Conservation (phyloP, 495 filamentous ascomycete genomes). For the Lophium mytilinum region DNA sequence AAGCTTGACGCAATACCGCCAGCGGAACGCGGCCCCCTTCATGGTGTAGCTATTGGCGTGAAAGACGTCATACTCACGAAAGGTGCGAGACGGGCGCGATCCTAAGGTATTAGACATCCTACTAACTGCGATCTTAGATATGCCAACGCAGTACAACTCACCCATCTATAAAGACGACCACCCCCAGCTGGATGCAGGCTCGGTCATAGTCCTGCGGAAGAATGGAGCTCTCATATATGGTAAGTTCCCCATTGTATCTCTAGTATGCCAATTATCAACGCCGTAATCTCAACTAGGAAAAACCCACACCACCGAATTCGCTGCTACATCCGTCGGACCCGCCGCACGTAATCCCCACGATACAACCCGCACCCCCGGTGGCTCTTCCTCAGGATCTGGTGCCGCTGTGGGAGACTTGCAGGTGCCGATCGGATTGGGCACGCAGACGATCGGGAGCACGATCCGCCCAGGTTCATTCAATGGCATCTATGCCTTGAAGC, state of each 20-base stretch:
- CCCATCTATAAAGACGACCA: conserved; percentile 37
- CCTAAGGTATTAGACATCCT: no score
- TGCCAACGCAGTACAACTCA: conserved; percentile 47
- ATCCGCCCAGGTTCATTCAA: conserved; percentile 47
- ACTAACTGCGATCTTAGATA: conserved; percentile 27
- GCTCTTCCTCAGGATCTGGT: conserved; percentile 46
- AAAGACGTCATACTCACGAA: conserved; percentile 55
- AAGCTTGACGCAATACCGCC: conserved; percentile 41
- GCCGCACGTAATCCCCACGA: conserved; percentile 43
- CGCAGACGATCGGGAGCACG: conserved; percentile 44
- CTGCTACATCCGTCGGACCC: conserved; percentile 33
- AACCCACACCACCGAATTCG: conserved; percentile 47
- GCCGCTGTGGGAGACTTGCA: conserved; percentile 46
- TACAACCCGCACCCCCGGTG: conserved; percentile 42
- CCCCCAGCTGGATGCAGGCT: conserved; percentile 37
- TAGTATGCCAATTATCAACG: not conserved
- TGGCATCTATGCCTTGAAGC: conserved; percentile 49
- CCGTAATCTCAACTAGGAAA: conserved; percentile 9
- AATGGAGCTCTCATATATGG: conserved; percentile 46
- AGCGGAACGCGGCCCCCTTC: conserved; percentile 43
- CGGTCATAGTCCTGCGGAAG: conserved; percentile 37
- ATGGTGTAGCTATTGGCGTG: conserved; percentile 47
- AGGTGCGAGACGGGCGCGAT: no score
- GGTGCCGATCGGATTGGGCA: conserved; percentile 40
- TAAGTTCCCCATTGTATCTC: not conserved